phyloP scores from a whole-genome alignment of 1,284 basidiomycete species.

The Apiotrichum gamsii region DNA sequence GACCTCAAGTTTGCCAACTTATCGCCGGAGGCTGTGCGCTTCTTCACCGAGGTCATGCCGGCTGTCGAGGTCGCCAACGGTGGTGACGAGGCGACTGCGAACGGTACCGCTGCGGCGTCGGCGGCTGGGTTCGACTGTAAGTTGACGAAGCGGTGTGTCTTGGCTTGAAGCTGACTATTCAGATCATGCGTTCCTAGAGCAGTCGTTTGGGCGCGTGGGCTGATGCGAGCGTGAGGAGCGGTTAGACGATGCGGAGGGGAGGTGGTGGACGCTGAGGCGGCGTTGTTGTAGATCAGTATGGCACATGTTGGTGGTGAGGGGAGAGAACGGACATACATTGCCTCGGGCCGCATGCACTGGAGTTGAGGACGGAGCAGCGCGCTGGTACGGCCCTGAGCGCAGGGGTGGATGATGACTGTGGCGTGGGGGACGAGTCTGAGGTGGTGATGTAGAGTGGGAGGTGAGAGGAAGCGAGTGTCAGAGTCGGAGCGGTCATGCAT shows the following conservation, averaged over 20 bases:
- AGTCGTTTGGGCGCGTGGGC: conserved; percentile 24
- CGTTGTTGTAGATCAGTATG: too few species aligned
- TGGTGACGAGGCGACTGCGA: too few species aligned
- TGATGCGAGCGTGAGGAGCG: too few species aligned
- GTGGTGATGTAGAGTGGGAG: background rate
- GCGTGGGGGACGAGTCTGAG: too few species aligned
- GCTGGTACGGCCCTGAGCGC: too few species aligned
- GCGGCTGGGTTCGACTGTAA: conserved; percentile 39
- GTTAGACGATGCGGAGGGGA: too few species aligned
- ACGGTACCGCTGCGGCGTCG: too few species aligned
- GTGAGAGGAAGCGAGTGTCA: too few species aligned
- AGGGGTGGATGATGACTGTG: too few species aligned
- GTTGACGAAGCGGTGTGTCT: conserved; percentile 10
- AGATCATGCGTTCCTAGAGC: conserved; percentile 41
- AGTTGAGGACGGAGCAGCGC: too few species aligned
- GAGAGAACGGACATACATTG: background rate
- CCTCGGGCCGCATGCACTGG: too few species aligned
- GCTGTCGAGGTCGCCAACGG: conserved; percentile 8
- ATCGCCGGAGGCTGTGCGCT: conserved; percentile 70
- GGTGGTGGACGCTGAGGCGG: background rate
- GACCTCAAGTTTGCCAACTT: conserved; percentile 84
- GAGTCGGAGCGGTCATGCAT: too few species aligned
- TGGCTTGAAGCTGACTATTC: background rate
- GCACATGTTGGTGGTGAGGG: background rate
- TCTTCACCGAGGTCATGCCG: conserved; percentile 55